Conservation (phyloP, 2,329 filamentous ascomycete species). For the Paracamarosporium sp. region DNA sequence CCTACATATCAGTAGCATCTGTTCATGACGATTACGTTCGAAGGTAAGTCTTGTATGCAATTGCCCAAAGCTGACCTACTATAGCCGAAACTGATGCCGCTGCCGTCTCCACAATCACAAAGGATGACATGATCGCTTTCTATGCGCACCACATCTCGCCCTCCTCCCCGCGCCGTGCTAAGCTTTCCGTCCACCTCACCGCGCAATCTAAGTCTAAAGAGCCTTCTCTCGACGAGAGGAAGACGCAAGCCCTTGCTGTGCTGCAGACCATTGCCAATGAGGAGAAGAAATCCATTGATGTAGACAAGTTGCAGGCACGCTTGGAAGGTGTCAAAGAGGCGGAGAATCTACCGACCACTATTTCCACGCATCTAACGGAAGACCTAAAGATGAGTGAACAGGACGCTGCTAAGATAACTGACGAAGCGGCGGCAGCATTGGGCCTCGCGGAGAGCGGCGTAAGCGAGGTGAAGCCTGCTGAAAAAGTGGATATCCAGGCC, state of each 20-base stretch:
- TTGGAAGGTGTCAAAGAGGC: conserved; percentile 56
- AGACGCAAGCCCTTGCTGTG: conserved; percentile 45
- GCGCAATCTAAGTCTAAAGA: conserved; percentile 66
- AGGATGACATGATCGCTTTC: conserved; percentile 80
- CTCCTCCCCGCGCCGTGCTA: conserved; percentile 74
- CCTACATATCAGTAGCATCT: no score
- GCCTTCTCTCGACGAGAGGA: conserved; percentile 51
- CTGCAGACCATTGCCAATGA: conserved; percentile 56
- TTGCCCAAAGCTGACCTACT: background rate
- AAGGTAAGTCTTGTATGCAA: background rate
- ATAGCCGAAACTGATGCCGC: conserved; percentile 78
- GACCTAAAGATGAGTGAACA: conserved; percentile 57
- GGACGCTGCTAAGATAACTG: conserved; percentile 56
- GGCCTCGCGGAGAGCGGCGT: conserved; percentile 40
- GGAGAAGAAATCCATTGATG: conserved; percentile 54
- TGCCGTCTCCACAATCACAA: conserved; percentile 75
- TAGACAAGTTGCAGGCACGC: conserved; percentile 49
- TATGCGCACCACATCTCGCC: conserved; percentile 79
- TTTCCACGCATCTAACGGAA: conserved; percentile 56
- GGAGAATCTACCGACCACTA: conserved; percentile 56
- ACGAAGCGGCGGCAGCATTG: conserved; percentile 58
- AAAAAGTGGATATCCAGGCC: conserved; percentile 29
- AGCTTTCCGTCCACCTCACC: conserved; percentile 81
- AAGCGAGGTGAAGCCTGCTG: conserved; percentile 51
- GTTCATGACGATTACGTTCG: background rate